Percentiles rank a stretch among this genome's conserved stretches.
Evolutionary conservation across 2,329 filamentous ascomycete species (phyloP).

Genomic region (Diplodia mutila): DNA sequence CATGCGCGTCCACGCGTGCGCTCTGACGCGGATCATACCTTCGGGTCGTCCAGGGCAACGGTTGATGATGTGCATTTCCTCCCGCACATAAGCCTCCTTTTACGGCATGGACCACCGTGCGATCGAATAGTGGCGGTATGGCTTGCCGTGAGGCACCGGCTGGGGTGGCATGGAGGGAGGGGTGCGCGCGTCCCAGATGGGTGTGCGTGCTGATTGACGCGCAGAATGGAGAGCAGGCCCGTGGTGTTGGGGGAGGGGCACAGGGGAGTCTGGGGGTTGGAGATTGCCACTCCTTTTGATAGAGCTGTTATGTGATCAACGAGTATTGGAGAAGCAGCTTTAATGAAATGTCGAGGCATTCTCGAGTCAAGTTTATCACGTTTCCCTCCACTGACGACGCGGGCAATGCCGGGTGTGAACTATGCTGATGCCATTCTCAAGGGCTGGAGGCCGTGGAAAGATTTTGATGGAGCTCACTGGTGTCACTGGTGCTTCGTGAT

Average conservation of each 20-base stretch:
- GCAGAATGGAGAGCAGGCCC: background rate
- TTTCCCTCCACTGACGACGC: background rate
- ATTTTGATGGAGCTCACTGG: background rate
- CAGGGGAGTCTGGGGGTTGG: background rate
- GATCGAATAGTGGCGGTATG: background rate
- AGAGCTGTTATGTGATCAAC: background rate
- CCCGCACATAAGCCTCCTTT: constrained; percentile 4
- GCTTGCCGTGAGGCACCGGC: background rate
- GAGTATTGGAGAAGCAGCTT: background rate
- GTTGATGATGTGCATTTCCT: background rate
- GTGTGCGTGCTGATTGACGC: constrained; percentile 5
- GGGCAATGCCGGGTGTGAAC: background rate
- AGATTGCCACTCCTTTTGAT: background rate
- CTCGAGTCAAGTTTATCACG: background rate
- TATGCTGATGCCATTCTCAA: background rate
- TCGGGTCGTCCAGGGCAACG: constrained; percentile 7
- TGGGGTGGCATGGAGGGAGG: background rate
- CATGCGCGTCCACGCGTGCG: background rate
- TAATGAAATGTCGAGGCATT: background rate
- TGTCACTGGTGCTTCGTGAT: constrained; percentile 1
- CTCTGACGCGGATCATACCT: background rate
- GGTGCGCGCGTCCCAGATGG: background rate
- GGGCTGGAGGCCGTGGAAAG: background rate
- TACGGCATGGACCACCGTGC: constrained; percentile 1
- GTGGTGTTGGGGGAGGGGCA: background rate